Base-by-base conservation (phyloP, 139 green algal genomes). In the Parachlorella kessleri region DNA sequence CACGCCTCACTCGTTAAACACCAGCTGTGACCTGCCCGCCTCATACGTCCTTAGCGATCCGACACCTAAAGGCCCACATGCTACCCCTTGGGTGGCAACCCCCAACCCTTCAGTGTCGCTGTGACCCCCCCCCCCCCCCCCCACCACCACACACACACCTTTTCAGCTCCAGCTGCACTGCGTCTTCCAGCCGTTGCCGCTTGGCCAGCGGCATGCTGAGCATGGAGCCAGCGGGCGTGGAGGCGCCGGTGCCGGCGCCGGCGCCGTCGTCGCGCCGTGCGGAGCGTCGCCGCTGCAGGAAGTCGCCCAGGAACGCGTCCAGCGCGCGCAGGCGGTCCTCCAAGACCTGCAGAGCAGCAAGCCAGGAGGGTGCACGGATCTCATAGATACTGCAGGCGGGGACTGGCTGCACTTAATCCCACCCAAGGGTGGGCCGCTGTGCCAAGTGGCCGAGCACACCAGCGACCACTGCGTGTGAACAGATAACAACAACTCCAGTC, bases 141-240 rank as follows among this genome's bases (percentile, higher is more conserved):
- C 30, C 64, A 71, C 66, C 33, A 7, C 8, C 70, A 89, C 83
- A 75, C 39, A 84, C 75, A 6, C 81, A 87, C 75, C 84, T 84
- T 72, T 95, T 83, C 33, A 92, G 86, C 82, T 95, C 93, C 75
- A 88, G 80, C 79, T 88, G 76, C 30, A 82, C 82, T 9, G 91
- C 91, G 40, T 94, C 86, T 66, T 88, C 88, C 81, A 96, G 78
- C 32, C 89, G 78, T 76, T 91, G 92, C 68, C 92, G 86, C 82
- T 96, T 96, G 72, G 81, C 84, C 10, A 74, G 66, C 6, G 72
- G 85, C 77, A 54, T 64, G 33, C 41, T 26, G 8, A 67, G 33
- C 55, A 66, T 10, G 66, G 36, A 10, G 66, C 40, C 38, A 9
- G 38, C 28, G 41, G 40, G 42, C 33, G 30, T 36, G 26, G 33